Base-by-base conservation (phyloP, 2,329 filamentous ascomycete species). In the Talaromyces sp. region DNA sequence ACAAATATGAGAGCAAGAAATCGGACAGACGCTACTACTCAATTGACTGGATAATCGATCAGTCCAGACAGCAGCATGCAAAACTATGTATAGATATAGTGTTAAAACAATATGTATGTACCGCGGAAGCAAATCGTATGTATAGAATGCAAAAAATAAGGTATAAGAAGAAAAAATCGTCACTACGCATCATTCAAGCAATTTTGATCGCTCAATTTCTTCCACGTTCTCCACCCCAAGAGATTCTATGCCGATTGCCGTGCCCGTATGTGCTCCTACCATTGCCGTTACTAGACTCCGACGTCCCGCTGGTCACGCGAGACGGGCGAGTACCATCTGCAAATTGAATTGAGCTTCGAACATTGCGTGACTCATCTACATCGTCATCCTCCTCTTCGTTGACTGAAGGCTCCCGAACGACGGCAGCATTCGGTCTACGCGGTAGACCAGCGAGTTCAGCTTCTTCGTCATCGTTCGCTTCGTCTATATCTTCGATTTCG, bases 401-500 rank as follows among this genome's bases (percentile, higher is more conserved):
- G 14, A 35, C 31, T 37, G 24, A 35, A 16, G 65, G 65, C 35
- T 64, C 65, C 43, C 60, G 60, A 2, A 66, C 63, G 24, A 66
- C 59, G 11, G 66, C 54, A 19, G 57, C 52, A 41, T 47, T 63
- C 22, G 63, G 60, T 22, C 27, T 45, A 19, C 66, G 66, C 49
- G 66, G 66, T 3, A 64, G 37, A 10, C 63, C 63, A n/a, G 59
- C 58, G 10, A 54, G 66, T 27, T 71, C 70, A 14, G 68, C 68
- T 22, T 62, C 62, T 37, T 67, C 66, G 33, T 66, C 71, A 27
- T 70, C 66, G 47, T 65, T 62, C n/a, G 67, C 70, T 14, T 75
- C 75, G 7, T 72, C 74, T 33, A 52, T 35, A 49, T 72, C 69
- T 8, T 71, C 64, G 39, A 73, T 68, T 57, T 78, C 70, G 50